Percentiles rank a stretch among this genome's conserved stretches.
phyloP scores from a whole-genome alignment of 495 filamentous ascomycete genomes.

The Annulohypoxylon stygium region DNA sequence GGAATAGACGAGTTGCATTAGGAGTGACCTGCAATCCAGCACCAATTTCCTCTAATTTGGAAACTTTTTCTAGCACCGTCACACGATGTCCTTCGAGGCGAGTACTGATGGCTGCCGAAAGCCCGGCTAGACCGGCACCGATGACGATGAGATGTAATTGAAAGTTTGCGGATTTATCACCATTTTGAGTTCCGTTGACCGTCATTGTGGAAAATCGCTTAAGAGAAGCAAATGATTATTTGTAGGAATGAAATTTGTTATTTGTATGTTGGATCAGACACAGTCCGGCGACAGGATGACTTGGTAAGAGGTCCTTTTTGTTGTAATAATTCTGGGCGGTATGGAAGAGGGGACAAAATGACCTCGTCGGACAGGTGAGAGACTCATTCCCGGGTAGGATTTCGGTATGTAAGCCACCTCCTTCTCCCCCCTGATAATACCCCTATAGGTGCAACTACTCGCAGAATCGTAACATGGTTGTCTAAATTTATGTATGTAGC shows the following conservation, averaged over 20 bases:
- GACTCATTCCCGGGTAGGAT: conserved; percentile 12
- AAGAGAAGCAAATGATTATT: not conserved
- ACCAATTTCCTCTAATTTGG: conserved; percentile 46
- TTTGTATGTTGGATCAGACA: not conserved
- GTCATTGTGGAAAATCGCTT: conserved; percentile 9
- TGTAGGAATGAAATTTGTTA: not conserved
- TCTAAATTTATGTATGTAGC: not conserved
- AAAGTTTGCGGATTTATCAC: conserved; percentile 18
- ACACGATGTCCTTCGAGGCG: conserved; percentile 46
- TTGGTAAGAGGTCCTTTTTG: not conserved
- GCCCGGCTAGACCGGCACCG: conserved; percentile 62
- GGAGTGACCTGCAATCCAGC: conserved; percentile 71
- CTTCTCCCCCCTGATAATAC: not conserved
- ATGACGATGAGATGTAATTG: conserved; percentile 56
- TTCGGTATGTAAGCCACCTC: conserved; percentile 7
- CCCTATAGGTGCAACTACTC: conserved; percentile 2
- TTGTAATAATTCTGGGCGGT: not conserved
- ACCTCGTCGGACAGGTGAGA: conserved; percentile 5
- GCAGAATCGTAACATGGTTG: not conserved
- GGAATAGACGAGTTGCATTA: conserved; percentile 67
- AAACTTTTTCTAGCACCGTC: conserved; percentile 42
- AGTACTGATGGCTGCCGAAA: conserved; percentile 58
- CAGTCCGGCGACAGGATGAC: not conserved
- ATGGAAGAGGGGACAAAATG: not conserved
- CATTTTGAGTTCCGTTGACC: not conserved